These are phyloP conservation scores for Crithidia fasciculata DNA, from an alignment of 208 protist species.

Conservation along the genomic window DNA sequence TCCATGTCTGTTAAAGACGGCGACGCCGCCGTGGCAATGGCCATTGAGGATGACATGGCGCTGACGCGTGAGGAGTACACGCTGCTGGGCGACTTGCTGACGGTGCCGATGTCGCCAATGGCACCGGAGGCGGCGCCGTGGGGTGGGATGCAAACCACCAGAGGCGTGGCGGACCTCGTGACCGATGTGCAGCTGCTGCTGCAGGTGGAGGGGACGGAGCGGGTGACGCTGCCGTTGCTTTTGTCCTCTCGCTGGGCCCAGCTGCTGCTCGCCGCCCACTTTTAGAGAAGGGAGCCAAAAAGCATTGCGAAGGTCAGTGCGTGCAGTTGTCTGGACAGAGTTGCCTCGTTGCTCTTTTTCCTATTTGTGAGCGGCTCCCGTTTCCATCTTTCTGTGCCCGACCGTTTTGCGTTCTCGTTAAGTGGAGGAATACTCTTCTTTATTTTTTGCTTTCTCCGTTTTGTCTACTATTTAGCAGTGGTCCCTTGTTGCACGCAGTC, in stretches of 20 bases:
- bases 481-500: no score
- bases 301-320: neutral
- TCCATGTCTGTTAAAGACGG: neutral
- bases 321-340: neutral
- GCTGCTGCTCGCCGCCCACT: slow-evolving; percentile 42
- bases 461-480: neutral
- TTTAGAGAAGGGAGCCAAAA: slow-evolving; percentile 13
- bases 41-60: slow-evolving; percentile 29
- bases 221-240: slow-evolving; percentile 65
- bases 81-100: slow-evolving; percentile 15
- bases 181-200: slow-evolving; percentile 60
- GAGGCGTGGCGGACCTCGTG: slow-evolving; percentile 3
- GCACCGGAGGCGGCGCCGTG: neutral
- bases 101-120: neutral
- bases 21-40: slow-evolving; percentile 3
- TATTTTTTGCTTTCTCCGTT: neutral
- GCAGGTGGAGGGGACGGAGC: slow-evolving; percentile 45
- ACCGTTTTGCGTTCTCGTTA: no score
- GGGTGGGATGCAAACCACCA: neutral
- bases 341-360: no score
- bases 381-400: no score
- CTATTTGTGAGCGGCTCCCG: no score
- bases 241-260: slow-evolving; percentile 78
- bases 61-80: slow-evolving; percentile 30
- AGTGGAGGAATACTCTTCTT: no score